Percentiles rank a stretch among this genome's conserved stretches.
Conservation (phyloP, 2,329 filamentous ascomycete species). For the Dactylellina parvicollis region DNA sequence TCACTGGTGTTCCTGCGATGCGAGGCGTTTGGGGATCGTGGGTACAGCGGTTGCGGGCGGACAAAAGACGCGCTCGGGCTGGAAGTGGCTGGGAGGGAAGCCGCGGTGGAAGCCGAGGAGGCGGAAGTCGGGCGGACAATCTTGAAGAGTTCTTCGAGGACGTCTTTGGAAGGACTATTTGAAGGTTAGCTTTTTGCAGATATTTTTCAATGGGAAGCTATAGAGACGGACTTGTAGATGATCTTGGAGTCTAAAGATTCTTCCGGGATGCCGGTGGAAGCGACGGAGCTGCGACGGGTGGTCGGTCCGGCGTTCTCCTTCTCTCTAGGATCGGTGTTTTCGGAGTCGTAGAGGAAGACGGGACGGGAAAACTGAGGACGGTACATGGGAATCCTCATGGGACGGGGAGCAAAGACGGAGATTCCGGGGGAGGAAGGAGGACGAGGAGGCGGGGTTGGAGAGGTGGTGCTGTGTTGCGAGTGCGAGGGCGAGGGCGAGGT, state of each 20-base stretch:
- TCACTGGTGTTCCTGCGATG: conserved; percentile 51
- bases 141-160: conserved; percentile 51
- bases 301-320: conserved; percentile 42
- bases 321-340: conserved; percentile 15
- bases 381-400: conserved; percentile 52
- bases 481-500: conserved; percentile 23
- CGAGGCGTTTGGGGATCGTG: conserved; percentile 39
- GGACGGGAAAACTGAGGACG: conserved; percentile 52
- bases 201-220: not conserved
- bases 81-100: conserved; percentile 18
- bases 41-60: conserved; percentile 33
- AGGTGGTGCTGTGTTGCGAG: conserved; percentile 25
- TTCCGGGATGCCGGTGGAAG: conserved; percentile 47
- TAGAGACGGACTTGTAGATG: conserved; percentile 26
- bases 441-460: conserved; percentile 48
- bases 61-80: conserved; percentile 31
- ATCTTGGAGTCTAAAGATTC: conserved; percentile 38
- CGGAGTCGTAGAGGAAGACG: conserved; percentile 54
- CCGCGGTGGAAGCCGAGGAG: conserved; percentile 25
- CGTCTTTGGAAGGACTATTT: conserved; percentile 44
- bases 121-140: conserved; percentile 51
- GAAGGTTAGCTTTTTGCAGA: not conserved
- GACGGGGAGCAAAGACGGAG: conserved; percentile 51
- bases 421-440: conserved; percentile 52
- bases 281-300: conserved; percentile 50